Base-by-base conservation (phyloP, 176 grass and related monocot genomes). In the Pontederia paniculata region DNA sequence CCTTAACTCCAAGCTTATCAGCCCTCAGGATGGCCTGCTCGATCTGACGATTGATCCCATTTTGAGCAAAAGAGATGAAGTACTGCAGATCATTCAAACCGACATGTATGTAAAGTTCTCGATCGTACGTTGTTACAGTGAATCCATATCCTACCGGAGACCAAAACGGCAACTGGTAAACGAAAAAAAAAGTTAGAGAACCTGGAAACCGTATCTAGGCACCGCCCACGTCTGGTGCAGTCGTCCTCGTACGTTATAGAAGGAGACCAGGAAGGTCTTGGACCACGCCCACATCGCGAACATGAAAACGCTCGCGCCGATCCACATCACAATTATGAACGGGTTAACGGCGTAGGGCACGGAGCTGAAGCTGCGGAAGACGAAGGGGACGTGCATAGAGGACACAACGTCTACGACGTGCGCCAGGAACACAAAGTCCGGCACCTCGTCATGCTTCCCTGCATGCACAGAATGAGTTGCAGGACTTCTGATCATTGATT, bases 41-140 rank as follows among this genome's bases (percentile, higher is more conserved):
- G 56, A 97, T 97, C 73, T 89, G 86, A 0, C 62, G 31, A 76
- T 97, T 97, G 58, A 97, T 97, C 28, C 82, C 86, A 43, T 89
- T 68, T 68, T 78, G 86, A 21, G 82, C 86, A 9, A 74, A 89
- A 4, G 91, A 80, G 43, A 97, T 6, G 61, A 97, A 97, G 51
- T 86, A 90, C 91, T 89, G 75, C 63, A 72, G 20, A 22, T 9
- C n/a, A 21, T 0, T 18, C 16, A 54, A 54, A 54, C n/a, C n/a
- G n/a, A n/a, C n/a, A n/a, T n/a, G n/a, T n/a, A n/a, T n/a, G n/a
- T n/a, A n/a, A n/a, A n/a, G n/a, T n/a, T n/a, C n/a, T n/a, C n/a
- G n/a, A 37, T 37, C 1, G 28, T 3, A 37, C 7, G 28, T 37
- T 37, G 28, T 37, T 37, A 37, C 28, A 37, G 28, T 37, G 28